Evolutionary conservation across 2,329 filamentous ascomycete species (phyloP).

Genomic region (Akanthomyces muscarius): DNA sequence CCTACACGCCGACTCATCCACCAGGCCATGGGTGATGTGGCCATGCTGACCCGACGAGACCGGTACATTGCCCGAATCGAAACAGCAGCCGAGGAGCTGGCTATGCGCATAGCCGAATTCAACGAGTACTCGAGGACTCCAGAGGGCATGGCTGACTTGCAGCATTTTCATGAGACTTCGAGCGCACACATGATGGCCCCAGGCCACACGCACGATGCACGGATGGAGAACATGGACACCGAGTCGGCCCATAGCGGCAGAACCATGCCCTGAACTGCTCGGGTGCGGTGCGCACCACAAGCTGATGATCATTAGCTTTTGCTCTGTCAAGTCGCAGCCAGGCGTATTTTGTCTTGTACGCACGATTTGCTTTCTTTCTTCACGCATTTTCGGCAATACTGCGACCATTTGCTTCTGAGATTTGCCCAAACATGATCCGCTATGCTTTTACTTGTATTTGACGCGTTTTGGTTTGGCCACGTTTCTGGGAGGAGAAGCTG

Average conservation of each 20-base stretch:
- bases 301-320: background rate
- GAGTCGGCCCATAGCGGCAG: background rate
- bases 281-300: background rate
- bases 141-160: constrained; percentile 24
- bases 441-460: background rate
- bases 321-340: background rate
- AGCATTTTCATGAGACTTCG: background rate
- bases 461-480: background rate
- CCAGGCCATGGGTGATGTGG: constrained; percentile 45
- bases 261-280: background rate
- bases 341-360: background rate
- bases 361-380: background rate
- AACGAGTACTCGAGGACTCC: constrained; percentile 38
- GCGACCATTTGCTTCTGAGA: background rate
- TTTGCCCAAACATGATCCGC: background rate
- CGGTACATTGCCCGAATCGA: constrained; percentile 51
- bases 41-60: constrained; percentile 39
- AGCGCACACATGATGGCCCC: background rate
- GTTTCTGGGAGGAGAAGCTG: background rate
- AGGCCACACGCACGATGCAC: constrained; percentile 1
- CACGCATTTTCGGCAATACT: background rate
- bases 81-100: constrained; percentile 51
- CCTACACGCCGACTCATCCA: constrained; percentile 24
- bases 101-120: constrained; percentile 48
- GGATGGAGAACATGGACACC: background rate